These are phyloP conservation scores for Penicillium sp. DNA, from an alignment of 2,329 filamentous ascomycete genomes.

Conservation along the genomic window DNA sequence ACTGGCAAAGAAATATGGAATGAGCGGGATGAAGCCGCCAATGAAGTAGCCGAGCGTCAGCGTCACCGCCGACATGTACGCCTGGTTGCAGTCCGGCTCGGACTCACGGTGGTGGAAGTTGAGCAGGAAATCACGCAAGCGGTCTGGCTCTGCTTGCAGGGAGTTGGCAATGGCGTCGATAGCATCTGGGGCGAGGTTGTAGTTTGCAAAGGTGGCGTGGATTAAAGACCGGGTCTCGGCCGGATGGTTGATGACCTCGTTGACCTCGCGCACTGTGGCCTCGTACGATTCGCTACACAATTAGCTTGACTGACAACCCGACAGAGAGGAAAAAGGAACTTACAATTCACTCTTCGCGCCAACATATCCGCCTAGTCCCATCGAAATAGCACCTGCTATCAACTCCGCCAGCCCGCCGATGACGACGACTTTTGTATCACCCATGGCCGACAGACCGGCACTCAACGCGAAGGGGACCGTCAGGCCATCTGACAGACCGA, in stretches of 20 bases:
- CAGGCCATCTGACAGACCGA: constrained; percentile 69
- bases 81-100: constrained; percentile 44
- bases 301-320: background rate
- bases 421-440: constrained; percentile 58
- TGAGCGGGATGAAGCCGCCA: constrained; percentile 40
- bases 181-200: constrained; percentile 35
- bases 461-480: constrained; percentile 72
- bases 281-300: constrained; percentile 41
- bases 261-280: constrained; percentile 43
- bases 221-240: constrained; percentile 37
- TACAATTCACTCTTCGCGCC: constrained; percentile 51
- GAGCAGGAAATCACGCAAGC: constrained; percentile 46
- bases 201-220: constrained; percentile 38
- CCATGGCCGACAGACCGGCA: constrained; percentile 58
- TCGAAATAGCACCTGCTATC: constrained; percentile 65
- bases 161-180: constrained; percentile 34
- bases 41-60: constrained; percentile 32
- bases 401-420: constrained; percentile 67
- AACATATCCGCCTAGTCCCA: constrained; percentile 68
- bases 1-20: constrained; percentile 44
- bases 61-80: constrained; percentile 43
- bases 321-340: constrained; percentile 16
- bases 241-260: constrained; percentile 34
- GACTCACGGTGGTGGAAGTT: constrained; percentile 46
- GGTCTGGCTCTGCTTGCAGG: constrained; percentile 34